Evolutionary conservation across 2,329 filamentous ascomycete genomes (phyloP).

Genomic region (Xylariaceae sp.): DNA sequence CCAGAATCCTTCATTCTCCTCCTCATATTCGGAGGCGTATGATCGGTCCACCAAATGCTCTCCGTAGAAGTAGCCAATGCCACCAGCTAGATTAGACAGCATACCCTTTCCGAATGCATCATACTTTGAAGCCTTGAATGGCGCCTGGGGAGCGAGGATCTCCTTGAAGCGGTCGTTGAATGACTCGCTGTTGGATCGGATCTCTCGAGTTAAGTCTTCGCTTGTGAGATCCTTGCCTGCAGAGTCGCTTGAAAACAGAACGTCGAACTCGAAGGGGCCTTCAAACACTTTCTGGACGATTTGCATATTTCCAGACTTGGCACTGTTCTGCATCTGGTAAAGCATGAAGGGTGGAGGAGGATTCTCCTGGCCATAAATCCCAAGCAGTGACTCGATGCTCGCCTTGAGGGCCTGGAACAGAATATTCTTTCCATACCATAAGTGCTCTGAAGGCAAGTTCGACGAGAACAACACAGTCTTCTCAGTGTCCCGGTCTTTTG

Average conservation of each 20-base stretch:
- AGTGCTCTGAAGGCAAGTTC: conserved; percentile 58
- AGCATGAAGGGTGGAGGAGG: conserved; percentile 80
- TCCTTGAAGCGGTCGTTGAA: conserved; percentile 74
- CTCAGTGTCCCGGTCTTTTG: conserved; percentile 66
- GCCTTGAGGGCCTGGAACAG: conserved; percentile 53
- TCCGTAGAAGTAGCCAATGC: conserved; percentile 93
- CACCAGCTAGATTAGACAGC: conserved; percentile 90
- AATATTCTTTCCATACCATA: conserved; percentile 80
- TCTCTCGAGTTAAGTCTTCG: conserved; percentile 65
- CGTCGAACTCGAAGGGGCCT: conserved; percentile 87
- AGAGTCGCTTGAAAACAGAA: conserved; percentile 81
- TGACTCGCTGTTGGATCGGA: conserved; percentile 59
- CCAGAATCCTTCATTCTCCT: conserved; percentile 95
- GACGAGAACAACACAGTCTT: conserved; percentile 72
- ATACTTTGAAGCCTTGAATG: conserved; percentile 72
- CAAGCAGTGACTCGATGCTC: conserved; percentile 45
- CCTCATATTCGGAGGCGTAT: conserved; percentile 87
- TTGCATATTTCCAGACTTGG: conserved; percentile 74
- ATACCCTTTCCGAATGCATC: conserved; percentile 79
- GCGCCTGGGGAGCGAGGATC: conserved; percentile 68
- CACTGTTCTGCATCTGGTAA: conserved; percentile 70
- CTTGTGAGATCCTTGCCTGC: conserved; percentile 51
- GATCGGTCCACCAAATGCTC: conserved; percentile 85
- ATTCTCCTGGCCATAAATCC: conserved; percentile 51
- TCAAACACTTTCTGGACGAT: conserved; percentile 88